These are phyloP conservation scores for Vitis rotundifolia DNA, from an alignment of 164 flowering plant genomes.

Conservation along the genomic window DNA sequence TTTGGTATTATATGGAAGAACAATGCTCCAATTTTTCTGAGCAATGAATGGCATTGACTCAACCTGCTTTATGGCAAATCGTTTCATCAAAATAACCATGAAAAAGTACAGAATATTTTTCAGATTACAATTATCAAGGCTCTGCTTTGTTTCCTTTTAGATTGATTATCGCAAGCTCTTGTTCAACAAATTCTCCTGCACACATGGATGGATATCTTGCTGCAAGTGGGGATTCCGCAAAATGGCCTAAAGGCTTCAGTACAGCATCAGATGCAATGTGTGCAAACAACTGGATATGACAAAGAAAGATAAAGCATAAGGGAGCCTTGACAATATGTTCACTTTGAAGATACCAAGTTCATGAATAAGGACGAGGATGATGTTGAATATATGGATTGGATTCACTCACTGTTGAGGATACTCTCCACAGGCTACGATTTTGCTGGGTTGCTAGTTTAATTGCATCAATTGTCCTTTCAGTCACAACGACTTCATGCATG, in stretches of 20 bases:
- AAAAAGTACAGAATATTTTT: neutral
- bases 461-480: constrained; percentile 70
- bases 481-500: constrained; percentile 99
- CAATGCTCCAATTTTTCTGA: too few relatives aligned
- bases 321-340: neutral
- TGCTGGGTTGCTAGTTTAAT: constrained; percentile 64
- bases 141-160: constrained; percentile 65
- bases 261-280: constrained; percentile 95
- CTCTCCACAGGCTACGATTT: constrained; percentile 92
- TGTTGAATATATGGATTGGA: neutral
- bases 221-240: constrained; percentile 59
- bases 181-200: constrained; percentile 91
- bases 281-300: constrained; percentile 56
- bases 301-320: constrained; percentile 4
- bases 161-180: constrained; percentile 86
- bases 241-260: constrained; percentile 85
- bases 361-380: neutral
- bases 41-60: too few relatives aligned
- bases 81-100: neutral
- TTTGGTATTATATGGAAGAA: too few relatives aligned
- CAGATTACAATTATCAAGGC: constrained; percentile 7
- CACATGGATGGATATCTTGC: constrained; percentile 67
- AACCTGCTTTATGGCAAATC: neutral
- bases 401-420: constrained; percentile 89
- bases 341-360: neutral